Evolutionary conservation across 225 moss, liverwort and hornwort genomes (phyloP).

Genomic region (Lunularia cruciata): DNA sequence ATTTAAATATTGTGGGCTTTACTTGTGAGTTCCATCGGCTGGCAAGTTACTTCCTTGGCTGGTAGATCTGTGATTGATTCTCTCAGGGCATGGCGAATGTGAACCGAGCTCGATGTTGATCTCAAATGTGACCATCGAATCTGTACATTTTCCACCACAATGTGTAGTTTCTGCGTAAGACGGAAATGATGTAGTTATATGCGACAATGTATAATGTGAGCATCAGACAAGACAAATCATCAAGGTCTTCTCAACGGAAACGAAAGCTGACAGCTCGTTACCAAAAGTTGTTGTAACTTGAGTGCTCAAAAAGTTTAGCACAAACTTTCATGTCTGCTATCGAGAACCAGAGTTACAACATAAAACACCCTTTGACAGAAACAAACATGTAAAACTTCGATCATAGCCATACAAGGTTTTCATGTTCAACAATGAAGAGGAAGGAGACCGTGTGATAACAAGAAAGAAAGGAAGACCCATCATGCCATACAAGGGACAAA

Average conservation of each 20-base stretch:
- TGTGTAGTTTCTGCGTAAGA: too few species aligned
- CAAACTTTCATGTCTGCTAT: background rate
- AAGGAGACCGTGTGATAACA: background rate
- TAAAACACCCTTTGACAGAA: background rate
- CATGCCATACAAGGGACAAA: too few species aligned
- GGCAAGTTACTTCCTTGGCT: too few species aligned
- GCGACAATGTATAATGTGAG: background rate
- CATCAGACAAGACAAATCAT: background rate
- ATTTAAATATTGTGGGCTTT: background rate
- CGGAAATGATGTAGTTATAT: background rate
- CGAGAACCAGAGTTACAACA: background rate
- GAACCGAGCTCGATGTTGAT: too few species aligned
- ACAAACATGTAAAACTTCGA: background rate
- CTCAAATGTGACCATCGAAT: too few species aligned
- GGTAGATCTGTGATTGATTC: background rate
- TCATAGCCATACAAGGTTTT: too few species aligned
- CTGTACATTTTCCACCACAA: too few species aligned
- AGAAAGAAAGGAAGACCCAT: too few species aligned
- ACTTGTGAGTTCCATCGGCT: too few species aligned
- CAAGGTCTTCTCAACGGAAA: background rate
- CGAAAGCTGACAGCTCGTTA: slow-evolving; percentile 1
- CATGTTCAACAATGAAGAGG: too few species aligned
- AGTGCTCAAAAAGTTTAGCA: slow-evolving; percentile 2
- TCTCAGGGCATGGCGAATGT: background rate
- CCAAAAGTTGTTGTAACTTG: background rate